phyloP scores from a whole-genome alignment of 495 filamentous ascomycete genomes.

The Amorphotheca resinae region DNA sequence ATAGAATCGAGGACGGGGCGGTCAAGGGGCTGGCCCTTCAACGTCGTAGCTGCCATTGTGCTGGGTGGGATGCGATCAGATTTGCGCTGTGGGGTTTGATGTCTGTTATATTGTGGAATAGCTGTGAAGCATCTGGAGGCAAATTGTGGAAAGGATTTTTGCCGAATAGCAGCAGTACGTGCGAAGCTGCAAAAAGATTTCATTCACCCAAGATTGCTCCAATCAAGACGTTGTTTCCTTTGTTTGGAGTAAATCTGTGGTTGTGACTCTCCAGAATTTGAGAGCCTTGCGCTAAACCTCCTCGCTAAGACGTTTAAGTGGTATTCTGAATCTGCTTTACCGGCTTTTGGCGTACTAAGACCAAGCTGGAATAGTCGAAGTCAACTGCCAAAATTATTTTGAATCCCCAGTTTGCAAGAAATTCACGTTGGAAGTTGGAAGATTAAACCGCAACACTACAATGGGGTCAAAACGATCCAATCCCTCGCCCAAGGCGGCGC shows the following conservation, averaged over 20 bases:
- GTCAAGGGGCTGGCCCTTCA: conserved; percentile 81
- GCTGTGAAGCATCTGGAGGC: conserved; percentile 17
- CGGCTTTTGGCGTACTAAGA: background rate
- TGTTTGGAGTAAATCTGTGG: no score
- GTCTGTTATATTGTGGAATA: conserved; percentile 16
- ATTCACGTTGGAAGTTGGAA: background rate
- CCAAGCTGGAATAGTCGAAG: background rate
- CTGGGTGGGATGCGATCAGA: conserved; percentile 1
- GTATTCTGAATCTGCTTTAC: background rate
- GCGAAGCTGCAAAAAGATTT: conserved; percentile 15
- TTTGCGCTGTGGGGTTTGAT: conserved; percentile 15
- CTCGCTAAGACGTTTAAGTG: background rate
- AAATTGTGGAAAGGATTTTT: conserved; percentile 6
- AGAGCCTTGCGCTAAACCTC: conserved; percentile 4
- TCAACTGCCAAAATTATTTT: background rate
- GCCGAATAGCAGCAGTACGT: conserved; percentile 10
- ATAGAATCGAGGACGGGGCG: conserved; percentile 67
- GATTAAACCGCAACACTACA: background rate
- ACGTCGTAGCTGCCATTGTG: conserved; percentile 44
- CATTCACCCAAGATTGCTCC: conserved; percentile 20
- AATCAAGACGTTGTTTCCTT: no score
- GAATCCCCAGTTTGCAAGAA: background rate
- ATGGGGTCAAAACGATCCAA: conserved; percentile 32
- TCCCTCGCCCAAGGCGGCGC: conserved; percentile 23
- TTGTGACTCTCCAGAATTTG: no score